Percentiles rank a stretch among this genome's conserved stretches.
These are phyloP conservation scores for Geopyxis carbonaria DNA, from an alignment of 495 filamentous ascomycete genomes.

Conservation along the genomic window DNA sequence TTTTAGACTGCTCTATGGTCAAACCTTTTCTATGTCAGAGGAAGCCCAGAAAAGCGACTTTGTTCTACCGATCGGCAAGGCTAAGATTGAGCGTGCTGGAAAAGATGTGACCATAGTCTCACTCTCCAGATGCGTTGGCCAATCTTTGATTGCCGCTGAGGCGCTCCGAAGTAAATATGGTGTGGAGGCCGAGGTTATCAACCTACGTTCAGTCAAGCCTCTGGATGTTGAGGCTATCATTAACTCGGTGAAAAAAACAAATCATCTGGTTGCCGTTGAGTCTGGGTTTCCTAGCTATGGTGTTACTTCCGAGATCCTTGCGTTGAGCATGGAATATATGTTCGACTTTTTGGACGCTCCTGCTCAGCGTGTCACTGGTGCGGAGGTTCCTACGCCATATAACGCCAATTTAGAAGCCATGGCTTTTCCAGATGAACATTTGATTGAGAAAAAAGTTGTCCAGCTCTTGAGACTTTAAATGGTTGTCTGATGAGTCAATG, in stretches of 20 bases:
- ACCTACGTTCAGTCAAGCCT: conserved; percentile 91
- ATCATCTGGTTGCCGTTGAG: conserved; percentile 77
- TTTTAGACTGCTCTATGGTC: conserved; percentile 69
- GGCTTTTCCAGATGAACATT: conserved; percentile 71
- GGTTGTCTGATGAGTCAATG: too few species aligned
- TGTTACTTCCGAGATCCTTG: conserved; percentile 79
- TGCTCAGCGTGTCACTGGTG: conserved; percentile 81
- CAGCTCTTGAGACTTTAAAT: conserved; percentile 62
- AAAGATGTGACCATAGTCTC: conserved; percentile 93
- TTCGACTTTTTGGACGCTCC: conserved; percentile 95
- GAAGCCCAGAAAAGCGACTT: conserved; percentile 91
- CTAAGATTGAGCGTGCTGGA: conserved; percentile 90
- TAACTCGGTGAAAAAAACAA: conserved; percentile 96
- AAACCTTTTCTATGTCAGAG: conserved; percentile 86
- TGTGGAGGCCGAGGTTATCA: conserved; percentile 90
- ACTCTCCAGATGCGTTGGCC: conserved; percentile 86
- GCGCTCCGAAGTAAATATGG: conserved; percentile 88
- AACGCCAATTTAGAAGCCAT: conserved; percentile 57
- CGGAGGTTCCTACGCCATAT: conserved; percentile 91
- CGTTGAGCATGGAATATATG: conserved; percentile 87
- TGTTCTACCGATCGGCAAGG: conserved; percentile 90
- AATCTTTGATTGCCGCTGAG: conserved; percentile 74
- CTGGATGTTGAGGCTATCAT: conserved; percentile 88
- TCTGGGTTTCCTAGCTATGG: conserved; percentile 92
- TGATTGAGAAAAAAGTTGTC: conserved; percentile 66